Evolutionary conservation across 2,329 filamentous ascomycete genomes (phyloP), one percentile per base, ranked within the genome.

Genomic region (Epichloe festucae): DNA sequence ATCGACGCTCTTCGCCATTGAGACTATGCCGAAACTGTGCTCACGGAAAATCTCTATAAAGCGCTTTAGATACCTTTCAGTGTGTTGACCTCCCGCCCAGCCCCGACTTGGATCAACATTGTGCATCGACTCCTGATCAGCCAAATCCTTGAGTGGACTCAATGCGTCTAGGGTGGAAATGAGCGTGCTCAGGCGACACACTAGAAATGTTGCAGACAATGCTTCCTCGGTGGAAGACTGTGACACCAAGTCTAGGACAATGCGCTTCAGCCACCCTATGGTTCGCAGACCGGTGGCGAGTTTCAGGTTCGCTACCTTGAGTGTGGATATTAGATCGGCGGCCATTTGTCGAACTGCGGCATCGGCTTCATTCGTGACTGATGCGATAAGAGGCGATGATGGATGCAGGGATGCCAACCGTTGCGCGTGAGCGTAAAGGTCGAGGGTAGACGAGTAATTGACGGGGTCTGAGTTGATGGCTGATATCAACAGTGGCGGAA

Each of bases 31-130:
- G 66, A 98, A 98, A 64, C 88, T 95, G 67, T 98, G 93, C 68
- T 98, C 93, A 49, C 93, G 85, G 65, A 97, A 97, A 31, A 98
- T 89, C 65, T 98, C 93, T 60, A 98, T 87, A 67, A 95, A 98
- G 46, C 90, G 80, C 67, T 97, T 98, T 43, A 98, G 72, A 61
- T 89, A 98, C 49, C 89, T 79, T 66, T 97, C 93, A 1, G 90
- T 96, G 65, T 97, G 93, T 62, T 95, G 89, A 0, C 91, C 91
- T 1, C 81, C 81, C 2, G 77, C 80, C 78, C 77, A 85, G 8
- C 67, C 66, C 21, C 64, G 63, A 5, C 65, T 61, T 14, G 67
- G 63, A 36, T 73, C 67, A 52, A 66, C 67, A 54, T 76, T 72
- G 14, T 71, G 74, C 45, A 67, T 63, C 48, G 67, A 82, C 67